Conservation (phyloP, 805 yeast species). For the Suhomyces sp. region DNA sequence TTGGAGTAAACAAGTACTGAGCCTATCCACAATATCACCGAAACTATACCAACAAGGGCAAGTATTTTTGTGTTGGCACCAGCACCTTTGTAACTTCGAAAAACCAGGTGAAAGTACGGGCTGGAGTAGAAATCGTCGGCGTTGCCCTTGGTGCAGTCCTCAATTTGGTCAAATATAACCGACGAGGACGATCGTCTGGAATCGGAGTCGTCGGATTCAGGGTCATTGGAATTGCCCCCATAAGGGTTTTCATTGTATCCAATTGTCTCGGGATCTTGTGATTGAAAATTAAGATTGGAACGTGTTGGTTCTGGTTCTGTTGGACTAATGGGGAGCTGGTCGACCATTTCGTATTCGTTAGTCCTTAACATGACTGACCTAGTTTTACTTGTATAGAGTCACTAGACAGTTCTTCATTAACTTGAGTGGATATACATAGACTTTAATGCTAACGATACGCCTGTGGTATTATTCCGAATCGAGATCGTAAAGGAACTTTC, state of each 20-base stretch:
- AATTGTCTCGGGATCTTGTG: neutral
- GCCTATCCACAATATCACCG: constrained; percentile 23
- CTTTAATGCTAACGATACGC: neutral
- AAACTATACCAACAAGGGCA: neutral
- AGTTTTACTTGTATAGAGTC: neutral
- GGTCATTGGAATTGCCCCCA: neutral
- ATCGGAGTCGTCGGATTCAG: neutral
- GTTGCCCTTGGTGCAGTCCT: constrained; percentile 10
- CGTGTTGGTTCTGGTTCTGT: neutral
- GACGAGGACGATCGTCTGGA: constrained; percentile 21
- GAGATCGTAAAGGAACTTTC: neutral
- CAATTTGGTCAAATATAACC: constrained; percentile 27
- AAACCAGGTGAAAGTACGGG: constrained; percentile 20
- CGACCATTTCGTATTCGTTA: constrained; percentile 20
- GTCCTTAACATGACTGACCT: neutral
- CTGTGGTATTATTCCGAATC: neutral
- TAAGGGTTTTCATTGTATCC: neutral
- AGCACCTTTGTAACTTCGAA: constrained; percentile 13
- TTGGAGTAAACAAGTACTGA: constrained; percentile 28
- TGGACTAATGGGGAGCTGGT: constrained; percentile 8
- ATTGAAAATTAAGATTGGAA: neutral
- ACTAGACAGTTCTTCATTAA: neutral
- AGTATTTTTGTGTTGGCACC: constrained; percentile 6
- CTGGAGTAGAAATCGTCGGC: constrained; percentile 21
- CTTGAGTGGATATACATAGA: neutral